Conservation (phyloP, 257 asterid species). For the Scutellaria minor region DNA sequence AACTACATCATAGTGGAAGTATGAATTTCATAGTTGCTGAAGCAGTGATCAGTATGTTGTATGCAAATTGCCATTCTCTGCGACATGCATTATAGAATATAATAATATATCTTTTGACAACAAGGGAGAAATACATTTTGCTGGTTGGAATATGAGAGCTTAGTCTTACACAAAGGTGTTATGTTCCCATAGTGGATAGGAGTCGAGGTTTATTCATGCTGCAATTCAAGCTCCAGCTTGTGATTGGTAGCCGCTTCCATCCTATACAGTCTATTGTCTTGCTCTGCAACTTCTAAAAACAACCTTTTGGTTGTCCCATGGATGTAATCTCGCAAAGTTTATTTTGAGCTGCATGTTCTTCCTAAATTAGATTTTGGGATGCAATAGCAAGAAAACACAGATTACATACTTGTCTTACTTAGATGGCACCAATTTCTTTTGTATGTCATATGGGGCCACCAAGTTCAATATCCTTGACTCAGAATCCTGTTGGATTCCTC, state of each 20-base stretch:
- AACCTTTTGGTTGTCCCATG: not conserved
- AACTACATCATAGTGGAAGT: not conserved
- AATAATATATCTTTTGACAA: not conserved
- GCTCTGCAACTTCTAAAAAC: constrained; percentile 6
- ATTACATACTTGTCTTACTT: not conserved
- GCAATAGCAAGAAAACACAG: constrained; percentile 4
- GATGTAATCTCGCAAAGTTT: constrained; percentile 10
- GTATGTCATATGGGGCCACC: not conserved
- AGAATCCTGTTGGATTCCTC: constrained; percentile 17
- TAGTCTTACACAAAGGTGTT: not conserved
- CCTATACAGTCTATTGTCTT: not conserved
- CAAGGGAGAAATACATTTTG: not conserved
- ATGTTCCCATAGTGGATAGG: not conserved
- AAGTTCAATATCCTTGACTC: constrained; percentile 2
- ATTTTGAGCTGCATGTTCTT: not conserved
- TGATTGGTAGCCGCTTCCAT: not conserved
- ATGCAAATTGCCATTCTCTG: constrained; percentile 7
- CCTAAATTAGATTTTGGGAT: not conserved
- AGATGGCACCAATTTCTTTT: not conserved
- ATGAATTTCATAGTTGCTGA: constrained; percentile 5
- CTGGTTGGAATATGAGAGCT: constrained; percentile 6
- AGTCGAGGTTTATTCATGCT: not conserved
- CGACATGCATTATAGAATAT: not conserved
- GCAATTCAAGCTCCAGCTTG: not conserved
- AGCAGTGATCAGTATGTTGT: constrained; percentile 13